Base-by-base conservation (phyloP, 2,329 filamentous ascomycete species). In the Spiromastix sp. region DNA sequence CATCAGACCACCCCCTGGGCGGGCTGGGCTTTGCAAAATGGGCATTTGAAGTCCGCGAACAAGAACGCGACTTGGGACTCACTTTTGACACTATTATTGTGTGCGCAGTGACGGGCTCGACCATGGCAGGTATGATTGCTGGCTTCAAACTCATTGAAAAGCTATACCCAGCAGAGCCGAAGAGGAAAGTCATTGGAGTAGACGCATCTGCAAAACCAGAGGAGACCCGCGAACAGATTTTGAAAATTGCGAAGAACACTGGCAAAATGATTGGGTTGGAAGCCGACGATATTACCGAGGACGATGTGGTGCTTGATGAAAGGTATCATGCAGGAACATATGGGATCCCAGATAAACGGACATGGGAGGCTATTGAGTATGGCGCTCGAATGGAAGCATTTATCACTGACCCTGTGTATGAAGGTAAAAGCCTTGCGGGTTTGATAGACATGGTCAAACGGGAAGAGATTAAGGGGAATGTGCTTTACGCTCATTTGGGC, bases 361-460 rank as follows among this genome's bases (percentile, higher is more conserved):
- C 80, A 1, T 67, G 79, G 32, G 75, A 75, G 20, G 79, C 79
- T 0, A 84, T 85, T 51, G 71, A 70, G 54, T 77, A 81, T 49
- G 77, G 74, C 4, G 80, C 80, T 0, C 55, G 63, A 39, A 81
- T 74, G 1, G 81, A 85, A 60, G 80, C 72, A 0, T 77, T 85
- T 47, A 80, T 85, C 42, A 84, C 79, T 0, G 80, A 85, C 50
- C 80, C 79, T 0, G 80, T 85, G 2, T 85, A 85, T 48, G 79
- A 83, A 59, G 81, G 81, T 1, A 85, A 85, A 70, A 81, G 74
- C 46, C 59, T 85, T 54, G 78, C 78, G 3, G 80, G 79, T 0
- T 70, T 84, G 77, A 72, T 83, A 45, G 77, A 78, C 51, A 59
- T 83, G 61, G 72, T 82, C 12, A 68, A 61, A 43, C 72, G 69